Percentiles rank a stretch among this genome's conserved stretches.
Evolutionary conservation across 2,329 filamentous ascomycete genomes (phyloP).

Genomic region (Graphilbum fragrans): DNA sequence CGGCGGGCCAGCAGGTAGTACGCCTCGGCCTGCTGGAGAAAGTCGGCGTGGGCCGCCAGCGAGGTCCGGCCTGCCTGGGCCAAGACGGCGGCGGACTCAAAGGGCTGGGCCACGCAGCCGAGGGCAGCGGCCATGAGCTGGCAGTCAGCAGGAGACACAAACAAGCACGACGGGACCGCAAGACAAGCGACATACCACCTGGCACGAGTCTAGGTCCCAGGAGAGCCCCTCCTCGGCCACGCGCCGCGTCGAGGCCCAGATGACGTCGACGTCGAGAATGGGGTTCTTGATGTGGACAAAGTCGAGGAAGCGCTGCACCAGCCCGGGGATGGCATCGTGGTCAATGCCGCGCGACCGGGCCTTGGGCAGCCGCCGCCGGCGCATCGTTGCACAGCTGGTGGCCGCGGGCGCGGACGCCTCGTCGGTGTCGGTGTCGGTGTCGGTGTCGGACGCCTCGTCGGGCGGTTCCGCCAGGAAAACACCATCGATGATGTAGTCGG

Average conservation of each 20-base stretch:
- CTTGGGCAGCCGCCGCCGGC: neutral
- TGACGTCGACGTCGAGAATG: constrained; percentile 2
- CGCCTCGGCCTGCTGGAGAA: neutral
- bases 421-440: neutral
- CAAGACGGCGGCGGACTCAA: neutral
- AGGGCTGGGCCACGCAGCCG: neutral
- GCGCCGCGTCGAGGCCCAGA: neutral
- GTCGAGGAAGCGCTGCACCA: constrained; percentile 1
- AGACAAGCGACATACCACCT: neutral
- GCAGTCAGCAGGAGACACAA: neutral
- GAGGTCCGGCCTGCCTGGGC: neutral
- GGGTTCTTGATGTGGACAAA: constrained; percentile 4
- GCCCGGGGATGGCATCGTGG: neutral
- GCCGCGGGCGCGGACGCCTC: neutral
- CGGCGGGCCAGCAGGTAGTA: neutral
- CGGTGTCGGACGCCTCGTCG: neutral
- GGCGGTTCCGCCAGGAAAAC: neutral
- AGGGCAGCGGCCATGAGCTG: constrained; percentile 1
- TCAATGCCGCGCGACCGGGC: neutral
- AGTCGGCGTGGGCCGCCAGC: neutral
- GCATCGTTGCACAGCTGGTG: neutral
- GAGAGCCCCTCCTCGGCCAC: neutral
- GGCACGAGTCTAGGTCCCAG: constrained; percentile 1
- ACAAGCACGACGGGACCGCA: neutral
- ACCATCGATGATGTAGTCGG: neutral